Base-by-base conservation (phyloP, 345 rosid genomes). In the Lepidium didymum region DNA sequence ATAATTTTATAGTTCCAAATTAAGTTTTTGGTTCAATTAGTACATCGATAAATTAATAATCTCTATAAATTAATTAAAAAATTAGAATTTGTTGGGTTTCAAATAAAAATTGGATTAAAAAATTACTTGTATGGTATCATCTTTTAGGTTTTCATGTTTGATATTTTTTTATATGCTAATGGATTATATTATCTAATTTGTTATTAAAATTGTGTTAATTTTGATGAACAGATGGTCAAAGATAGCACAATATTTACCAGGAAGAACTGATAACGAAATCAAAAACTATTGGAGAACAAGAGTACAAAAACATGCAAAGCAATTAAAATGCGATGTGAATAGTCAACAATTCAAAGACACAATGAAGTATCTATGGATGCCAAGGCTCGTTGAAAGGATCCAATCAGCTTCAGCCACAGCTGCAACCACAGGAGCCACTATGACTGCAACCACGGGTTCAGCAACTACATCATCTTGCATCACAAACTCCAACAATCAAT, bases 281-380 rank as follows among this genome's bases (percentile, higher is more conserved):
- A 93, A 93, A 70, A 93, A 93, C 77, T 93, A 93, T 27, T 93
- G 98, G 98, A 83, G 97, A 71, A 94, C 99, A 1, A 66, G 99
- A n/a, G 99, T 94, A 12, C 97, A 91, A 44, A 94, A 89, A 69
- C 97, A 90, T 36, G 99, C 99, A 5, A 87, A 82, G 23, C 95
- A 91, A 49, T 83, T 94, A 2, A 86, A 87, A 55, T 83, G 95
- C 51, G 99, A 94, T 64, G 92, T 89, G 49, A 91, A 91, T 69
- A 94, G 99, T 77, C 81, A 82, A 73, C 85, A 83, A 64, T 94
- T 94, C 79, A 89, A 91, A 78, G 96, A 91, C 61, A 80, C 92
- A 58, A 81, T 94, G 82, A 79, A 86, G 35, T 77, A 86, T 35
- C 69, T 83, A 6, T 94, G 99, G 97, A 91, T 94, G 83, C 99